Evolutionary conservation across 345 rosid species (phyloP), one percentile per base, ranked within the genome.

Genomic region (Aegle marmelos): DNA sequence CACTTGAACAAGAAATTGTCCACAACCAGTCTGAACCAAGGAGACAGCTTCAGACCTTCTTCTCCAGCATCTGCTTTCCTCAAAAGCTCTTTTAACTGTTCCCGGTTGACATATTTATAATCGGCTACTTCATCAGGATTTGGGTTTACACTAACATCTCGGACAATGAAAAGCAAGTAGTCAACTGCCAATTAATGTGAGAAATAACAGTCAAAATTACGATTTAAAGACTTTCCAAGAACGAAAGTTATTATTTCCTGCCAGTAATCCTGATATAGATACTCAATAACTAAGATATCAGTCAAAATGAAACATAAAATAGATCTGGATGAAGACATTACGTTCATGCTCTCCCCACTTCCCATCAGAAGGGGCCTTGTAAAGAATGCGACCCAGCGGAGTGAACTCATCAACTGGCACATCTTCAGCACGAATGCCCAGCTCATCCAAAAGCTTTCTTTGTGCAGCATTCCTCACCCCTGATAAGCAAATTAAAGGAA

Each of bases 331-430:
- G 60, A 60, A 77, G 61, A 39, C 22, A 66, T 85, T 89, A 95
- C 99, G 90, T 91, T 95, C 97, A 77, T 95, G 99, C 86, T 95
- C 98, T 59, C 98, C 99, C 98, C 99, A 95, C 79, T 91, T 92
- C 73, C 98, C 98, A 79, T 93, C 99, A 61, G 98, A 95, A 86
- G 99, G 95, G 59, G 98, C 98, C 90, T 93, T 95, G 87, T 95
- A 95, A 33, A 91, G 91, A 1, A 93, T 91, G 62, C 99, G 93
- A n/a, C 93, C 90, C 67, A 95, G 78, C 1, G 94, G 81, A 64
- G 74, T 87, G 79, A 97, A 97, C 66, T 97, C 87, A 81, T 97
- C 97, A 6, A 93, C 95, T 2, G 98, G 98, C 66, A 94, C 90
- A 82, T 94, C 98, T 80, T 86, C 92, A 68, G 98, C 94, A 69